These are phyloP conservation scores for Kwoniella europaea DNA, from an alignment of 768 basidiomycete genomes.

Conservation along the genomic window DNA sequence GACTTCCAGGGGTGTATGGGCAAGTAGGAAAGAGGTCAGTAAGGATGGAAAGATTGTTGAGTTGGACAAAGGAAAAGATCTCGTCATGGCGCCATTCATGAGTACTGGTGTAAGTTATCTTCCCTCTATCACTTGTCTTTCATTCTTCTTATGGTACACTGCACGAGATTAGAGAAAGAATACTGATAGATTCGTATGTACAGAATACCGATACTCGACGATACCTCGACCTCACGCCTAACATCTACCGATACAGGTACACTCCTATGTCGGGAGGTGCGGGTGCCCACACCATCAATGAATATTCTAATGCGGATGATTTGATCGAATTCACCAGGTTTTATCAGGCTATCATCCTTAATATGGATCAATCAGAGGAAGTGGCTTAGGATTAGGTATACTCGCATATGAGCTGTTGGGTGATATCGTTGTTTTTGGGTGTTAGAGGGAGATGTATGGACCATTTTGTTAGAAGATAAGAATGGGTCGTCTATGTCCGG, in stretches of 20 bases:
- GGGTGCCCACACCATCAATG: constrained; percentile 59
- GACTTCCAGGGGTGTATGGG: constrained; percentile 48
- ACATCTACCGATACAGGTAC: constrained; percentile 58
- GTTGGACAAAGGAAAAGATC: constrained; percentile 31
- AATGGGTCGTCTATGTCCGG: too few relatives aligned
- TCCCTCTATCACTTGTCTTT: background rate
- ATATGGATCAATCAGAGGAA: constrained; percentile 42
- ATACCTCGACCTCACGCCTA: constrained; percentile 55
- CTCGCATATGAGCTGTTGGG: background rate
- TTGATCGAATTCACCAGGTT: constrained; percentile 50
- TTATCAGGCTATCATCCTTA: constrained; percentile 52
- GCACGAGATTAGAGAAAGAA: background rate
- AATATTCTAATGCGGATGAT: constrained; percentile 42
- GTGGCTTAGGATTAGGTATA: constrained; percentile 16
- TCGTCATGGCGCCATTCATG: constrained; percentile 33
- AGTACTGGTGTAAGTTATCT: constrained; percentile 30
- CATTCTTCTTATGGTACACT: too few relatives aligned
- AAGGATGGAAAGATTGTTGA: constrained; percentile 34
- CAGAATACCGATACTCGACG: constrained; percentile 56
- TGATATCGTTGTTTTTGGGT: background rate
- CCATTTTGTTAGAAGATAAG: too few relatives aligned
- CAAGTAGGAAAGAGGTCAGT: constrained; percentile 27
- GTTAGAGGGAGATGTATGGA: background rate
- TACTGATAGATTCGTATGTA: background rate
- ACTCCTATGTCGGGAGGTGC: constrained; percentile 39